Evolutionary conservation across 179 eudicot genomes (phyloP).

Genomic region (Gypsophila paniculata): DNA sequence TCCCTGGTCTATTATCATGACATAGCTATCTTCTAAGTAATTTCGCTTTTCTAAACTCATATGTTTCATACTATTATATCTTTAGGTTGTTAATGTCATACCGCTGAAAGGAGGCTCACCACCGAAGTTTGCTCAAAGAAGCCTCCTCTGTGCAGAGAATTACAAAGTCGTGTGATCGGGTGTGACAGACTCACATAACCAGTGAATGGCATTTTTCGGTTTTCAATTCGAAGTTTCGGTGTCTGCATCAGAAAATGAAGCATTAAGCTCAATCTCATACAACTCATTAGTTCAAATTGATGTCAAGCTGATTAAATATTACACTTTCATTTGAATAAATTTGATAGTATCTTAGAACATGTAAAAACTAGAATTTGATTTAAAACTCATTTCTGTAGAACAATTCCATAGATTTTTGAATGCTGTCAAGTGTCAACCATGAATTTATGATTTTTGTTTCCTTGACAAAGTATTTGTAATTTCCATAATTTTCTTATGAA

Average conservation of each 20-base stretch:
- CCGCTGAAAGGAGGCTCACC: conserved; percentile 63
- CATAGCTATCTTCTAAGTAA: no score
- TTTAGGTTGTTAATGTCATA: conserved; percentile 54
- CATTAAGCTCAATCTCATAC: not conserved
- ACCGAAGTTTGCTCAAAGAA: conserved; percentile 62
- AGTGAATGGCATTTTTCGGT: not conserved
- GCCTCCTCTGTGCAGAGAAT: conserved; percentile 54
- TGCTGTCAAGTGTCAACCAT: not conserved
- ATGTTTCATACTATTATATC: not conserved
- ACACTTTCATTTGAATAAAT: not conserved
- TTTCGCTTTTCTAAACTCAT: not conserved
- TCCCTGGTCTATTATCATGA: no score
- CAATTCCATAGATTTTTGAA: not conserved
- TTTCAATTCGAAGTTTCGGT: not conserved
- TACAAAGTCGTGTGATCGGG: conserved; percentile 56
- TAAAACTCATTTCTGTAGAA: not conserved
- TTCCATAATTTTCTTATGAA: no score
- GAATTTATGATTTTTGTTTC: no score
- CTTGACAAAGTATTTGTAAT: no score
- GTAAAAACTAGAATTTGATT: not conserved
- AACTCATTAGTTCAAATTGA: not conserved
- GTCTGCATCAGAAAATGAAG: not conserved
- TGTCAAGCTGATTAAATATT: not conserved
- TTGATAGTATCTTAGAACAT: not conserved
- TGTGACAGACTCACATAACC: not conserved